A percentile compares a stretch with the other conserved stretches of the same genome.
Conservation (phyloP, 2,329 filamentous ascomycete genomes). For the Nakataea oryzae region DNA sequence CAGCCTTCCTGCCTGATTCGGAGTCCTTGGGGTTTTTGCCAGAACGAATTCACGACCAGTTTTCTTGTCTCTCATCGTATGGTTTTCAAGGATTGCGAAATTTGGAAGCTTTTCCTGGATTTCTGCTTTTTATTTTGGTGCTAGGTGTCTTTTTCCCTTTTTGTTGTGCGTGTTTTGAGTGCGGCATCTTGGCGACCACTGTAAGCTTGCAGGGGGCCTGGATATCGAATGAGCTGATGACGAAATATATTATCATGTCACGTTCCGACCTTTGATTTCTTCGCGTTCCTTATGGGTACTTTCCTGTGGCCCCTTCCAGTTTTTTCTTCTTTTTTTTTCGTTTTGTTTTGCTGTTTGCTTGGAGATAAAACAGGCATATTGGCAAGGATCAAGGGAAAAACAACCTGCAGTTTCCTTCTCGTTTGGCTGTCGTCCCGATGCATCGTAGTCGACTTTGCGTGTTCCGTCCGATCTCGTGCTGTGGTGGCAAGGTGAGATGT, state of each 20-base stretch:
- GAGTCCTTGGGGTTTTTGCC: neutral
- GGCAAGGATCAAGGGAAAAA: neutral
- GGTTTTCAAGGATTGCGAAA: no score
- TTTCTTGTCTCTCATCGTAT: neutral
- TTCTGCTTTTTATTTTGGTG: no score
- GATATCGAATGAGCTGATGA: no score
- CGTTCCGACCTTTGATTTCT: no score
- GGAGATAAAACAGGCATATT: neutral
- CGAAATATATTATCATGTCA: no score
- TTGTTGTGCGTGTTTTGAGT: neutral
- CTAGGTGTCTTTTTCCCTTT: no score
- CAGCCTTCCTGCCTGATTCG: neutral
- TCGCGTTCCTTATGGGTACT: no score
- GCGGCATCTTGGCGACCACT: no score
- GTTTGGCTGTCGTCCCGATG: no score
- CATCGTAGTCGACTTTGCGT: neutral
- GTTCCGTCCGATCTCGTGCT: neutral
- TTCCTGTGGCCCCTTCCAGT: no score
- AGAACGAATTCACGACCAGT: neutral
- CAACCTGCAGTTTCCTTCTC: neutral
- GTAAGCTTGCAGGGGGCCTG: no score
- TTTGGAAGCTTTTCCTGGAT: no score
- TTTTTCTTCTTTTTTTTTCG: neutral
- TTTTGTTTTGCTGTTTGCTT: neutral
- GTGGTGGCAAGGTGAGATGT: neutral